Evolutionary conservation across 371 early-diverging fungal species (phyloP).

Genomic region (Parasitella parasitica): DNA sequence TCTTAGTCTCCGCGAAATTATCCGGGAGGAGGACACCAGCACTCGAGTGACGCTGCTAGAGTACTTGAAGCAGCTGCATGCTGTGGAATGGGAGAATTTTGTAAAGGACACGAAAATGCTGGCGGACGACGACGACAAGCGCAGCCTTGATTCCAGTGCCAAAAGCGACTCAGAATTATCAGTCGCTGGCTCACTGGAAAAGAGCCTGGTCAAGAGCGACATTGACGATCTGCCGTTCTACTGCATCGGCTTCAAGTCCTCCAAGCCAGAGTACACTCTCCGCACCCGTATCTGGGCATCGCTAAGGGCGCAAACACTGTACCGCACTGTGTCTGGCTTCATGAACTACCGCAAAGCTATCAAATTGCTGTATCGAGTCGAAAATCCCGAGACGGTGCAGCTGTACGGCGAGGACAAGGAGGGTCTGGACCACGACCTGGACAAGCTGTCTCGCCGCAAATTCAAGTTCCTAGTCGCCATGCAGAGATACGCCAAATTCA

Average conservation of each 20-base stretch:
- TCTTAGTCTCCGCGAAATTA: slow-evolving; percentile 80
- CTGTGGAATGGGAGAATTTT: slow-evolving; percentile 91
- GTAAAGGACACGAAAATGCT: slow-evolving; percentile 85
- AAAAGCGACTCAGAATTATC: slow-evolving; percentile 18
- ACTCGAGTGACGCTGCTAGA: slow-evolving; percentile 83
- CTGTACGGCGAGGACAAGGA: slow-evolving; percentile 62
- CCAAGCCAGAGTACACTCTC: slow-evolving; percentile 79
- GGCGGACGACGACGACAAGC: slow-evolving; percentile 61
- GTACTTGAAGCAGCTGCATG: slow-evolving; percentile 83
- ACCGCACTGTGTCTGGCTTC: slow-evolving; percentile 86
- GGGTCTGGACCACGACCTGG: slow-evolving; percentile 68
- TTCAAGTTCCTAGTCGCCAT: slow-evolving; percentile 87
- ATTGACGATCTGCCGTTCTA: slow-evolving; percentile 81
- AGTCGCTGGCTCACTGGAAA: slow-evolving; percentile 12
- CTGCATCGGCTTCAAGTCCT: slow-evolving; percentile 80
- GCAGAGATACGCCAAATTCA: slow-evolving; percentile 84
- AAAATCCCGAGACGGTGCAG: slow-evolving; percentile 75
- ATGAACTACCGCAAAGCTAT: slow-evolving; percentile 90
- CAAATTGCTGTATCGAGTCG: slow-evolving; percentile 78
- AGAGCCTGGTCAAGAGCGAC: slow-evolving; percentile 35
- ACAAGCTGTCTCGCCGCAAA: slow-evolving; percentile 70
- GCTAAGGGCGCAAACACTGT: slow-evolving; percentile 84
- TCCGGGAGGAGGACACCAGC: slow-evolving; percentile 81
- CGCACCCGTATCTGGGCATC: slow-evolving; percentile 92
- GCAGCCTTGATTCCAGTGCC: not conserved